These are phyloP conservation scores for Xylaria sp. DNA, from an alignment of 2,329 filamentous ascomycete genomes.

Conservation along the genomic window DNA sequence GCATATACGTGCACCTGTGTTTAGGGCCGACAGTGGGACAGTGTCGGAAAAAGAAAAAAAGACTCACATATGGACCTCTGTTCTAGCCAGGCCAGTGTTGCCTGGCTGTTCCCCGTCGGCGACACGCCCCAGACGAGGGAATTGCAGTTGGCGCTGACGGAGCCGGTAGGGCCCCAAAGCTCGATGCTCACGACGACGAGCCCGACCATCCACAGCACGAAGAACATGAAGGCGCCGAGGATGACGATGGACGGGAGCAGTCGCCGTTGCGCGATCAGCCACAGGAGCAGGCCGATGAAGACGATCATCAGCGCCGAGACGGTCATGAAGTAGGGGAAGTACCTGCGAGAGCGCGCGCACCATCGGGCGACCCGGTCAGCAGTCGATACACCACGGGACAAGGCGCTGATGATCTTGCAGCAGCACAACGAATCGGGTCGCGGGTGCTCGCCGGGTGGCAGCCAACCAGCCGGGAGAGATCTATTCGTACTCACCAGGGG, in stretches of 20 bases:
- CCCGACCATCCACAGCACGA: conserved; percentile 69
- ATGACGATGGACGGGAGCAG: conserved; percentile 64
- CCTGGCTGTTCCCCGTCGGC: conserved; percentile 53
- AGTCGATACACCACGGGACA: neutral
- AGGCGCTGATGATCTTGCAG: too few relatives aligned
- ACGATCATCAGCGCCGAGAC: conserved; percentile 61
- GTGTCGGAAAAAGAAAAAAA: too few relatives aligned
- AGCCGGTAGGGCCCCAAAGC: conserved; percentile 63
- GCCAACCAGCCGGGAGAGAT: too few relatives aligned
- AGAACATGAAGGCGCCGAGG: conserved; percentile 66
- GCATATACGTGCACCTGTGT: too few relatives aligned
- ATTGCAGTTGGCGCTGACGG: conserved; percentile 63
- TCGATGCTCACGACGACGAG: conserved; percentile 64
- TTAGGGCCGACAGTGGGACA: neutral
- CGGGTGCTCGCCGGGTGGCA: too few relatives aligned
- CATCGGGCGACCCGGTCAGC: neutral
- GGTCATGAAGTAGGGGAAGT: conserved; percentile 68
- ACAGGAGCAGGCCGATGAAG: conserved; percentile 68
- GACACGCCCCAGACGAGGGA: conserved; percentile 56
- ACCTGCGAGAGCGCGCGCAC: conserved; percentile 51
- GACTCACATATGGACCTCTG: conserved; percentile 64
- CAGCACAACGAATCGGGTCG: too few relatives aligned
- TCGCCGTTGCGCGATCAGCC: conserved; percentile 62
- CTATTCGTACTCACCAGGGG: conserved; percentile 63
- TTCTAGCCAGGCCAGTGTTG: conserved; percentile 65